These are phyloP conservation scores for Prunus mume DNA, from an alignment of 306 rosid genomes.

Conservation along the genomic window DNA sequence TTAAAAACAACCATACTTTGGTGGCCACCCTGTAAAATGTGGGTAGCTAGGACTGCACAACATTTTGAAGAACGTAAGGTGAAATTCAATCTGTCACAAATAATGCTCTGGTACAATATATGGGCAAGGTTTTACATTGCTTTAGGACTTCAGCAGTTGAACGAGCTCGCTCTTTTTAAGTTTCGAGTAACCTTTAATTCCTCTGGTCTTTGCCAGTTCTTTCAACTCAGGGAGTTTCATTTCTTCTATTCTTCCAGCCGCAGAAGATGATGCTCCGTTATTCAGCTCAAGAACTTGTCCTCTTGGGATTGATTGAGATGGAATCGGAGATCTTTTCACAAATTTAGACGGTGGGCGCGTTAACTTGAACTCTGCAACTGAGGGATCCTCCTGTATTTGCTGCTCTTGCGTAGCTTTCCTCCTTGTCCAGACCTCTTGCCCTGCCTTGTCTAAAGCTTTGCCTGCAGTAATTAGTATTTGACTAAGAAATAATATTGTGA, in stretches of 20 bases:
- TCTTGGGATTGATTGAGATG: slow-evolving; percentile 29
- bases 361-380: slow-evolving; percentile 22
- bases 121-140: not conserved
- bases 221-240: slow-evolving; percentile 56
- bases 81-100: not conserved
- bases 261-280: slow-evolving; percentile 5
- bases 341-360: slow-evolving; percentile 47
- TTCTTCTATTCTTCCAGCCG: slow-evolving; percentile 27
- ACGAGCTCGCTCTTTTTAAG: slow-evolving; percentile 54
- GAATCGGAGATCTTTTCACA: slow-evolving; percentile 57
- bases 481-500: not conserved
- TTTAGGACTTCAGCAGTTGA: slow-evolving; percentile 24
- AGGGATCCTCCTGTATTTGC: slow-evolving; percentile 7
- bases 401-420: slow-evolving; percentile 22
- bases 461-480: slow-evolving; percentile 26
- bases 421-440: slow-evolving; percentile 13
- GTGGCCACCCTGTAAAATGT: not conserved
- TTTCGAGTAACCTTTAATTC: slow-evolving; percentile 59
- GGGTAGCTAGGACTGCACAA: not conserved
- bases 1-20: not conserved
- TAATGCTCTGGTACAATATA: not conserved
- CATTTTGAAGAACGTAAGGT: not conserved
- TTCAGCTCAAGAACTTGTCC: not conserved
- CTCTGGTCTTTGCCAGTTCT: slow-evolving; percentile 57
- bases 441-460: slow-evolving; percentile 12